Conservation (phyloP, 2,329 filamentous ascomycete genomes). For the Elsinoe arachidis region DNA sequence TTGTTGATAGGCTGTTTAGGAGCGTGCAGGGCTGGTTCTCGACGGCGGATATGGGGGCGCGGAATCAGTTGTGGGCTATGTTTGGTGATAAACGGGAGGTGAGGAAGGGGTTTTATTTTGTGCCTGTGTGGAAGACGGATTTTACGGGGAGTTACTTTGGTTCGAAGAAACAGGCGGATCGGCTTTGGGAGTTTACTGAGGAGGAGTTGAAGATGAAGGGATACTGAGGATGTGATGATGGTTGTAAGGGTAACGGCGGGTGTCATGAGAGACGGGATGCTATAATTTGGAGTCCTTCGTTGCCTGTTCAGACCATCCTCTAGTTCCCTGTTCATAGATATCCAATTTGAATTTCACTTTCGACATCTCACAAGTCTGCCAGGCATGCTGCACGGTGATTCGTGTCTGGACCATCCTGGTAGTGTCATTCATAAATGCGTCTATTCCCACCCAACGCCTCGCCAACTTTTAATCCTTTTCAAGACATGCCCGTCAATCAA, state of each 20-base stretch:
- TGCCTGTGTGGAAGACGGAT: constrained; percentile 27
- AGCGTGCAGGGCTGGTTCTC: constrained; percentile 4
- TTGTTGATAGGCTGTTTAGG: constrained; percentile 17
- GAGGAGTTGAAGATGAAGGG: constrained; percentile 16
- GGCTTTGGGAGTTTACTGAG: constrained; percentile 33
- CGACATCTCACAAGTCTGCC: neutral
- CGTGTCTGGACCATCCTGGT: too few relatives aligned
- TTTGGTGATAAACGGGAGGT: constrained; percentile 28
- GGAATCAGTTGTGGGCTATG: constrained; percentile 38
- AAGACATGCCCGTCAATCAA: neutral
- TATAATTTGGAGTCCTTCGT: neutral
- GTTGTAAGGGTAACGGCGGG: too few relatives aligned
- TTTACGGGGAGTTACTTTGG: constrained; percentile 16
- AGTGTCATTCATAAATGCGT: neutral
- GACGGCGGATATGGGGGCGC: constrained; percentile 25
- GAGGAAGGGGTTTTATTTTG: constrained; percentile 37
- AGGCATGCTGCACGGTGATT: too few relatives aligned
- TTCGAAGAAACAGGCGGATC: constrained; percentile 21
- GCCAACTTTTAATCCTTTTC: neutral
- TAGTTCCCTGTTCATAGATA: too few relatives aligned
- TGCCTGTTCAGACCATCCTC: neutral
- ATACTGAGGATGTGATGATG: neutral
- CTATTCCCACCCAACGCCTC: neutral
- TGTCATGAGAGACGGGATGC: neutral
- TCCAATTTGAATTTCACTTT: neutral